Evolutionary conservation across 768 basidiomycete species (phyloP).

Genomic region (Mycena olivaceomarginata): DNA sequence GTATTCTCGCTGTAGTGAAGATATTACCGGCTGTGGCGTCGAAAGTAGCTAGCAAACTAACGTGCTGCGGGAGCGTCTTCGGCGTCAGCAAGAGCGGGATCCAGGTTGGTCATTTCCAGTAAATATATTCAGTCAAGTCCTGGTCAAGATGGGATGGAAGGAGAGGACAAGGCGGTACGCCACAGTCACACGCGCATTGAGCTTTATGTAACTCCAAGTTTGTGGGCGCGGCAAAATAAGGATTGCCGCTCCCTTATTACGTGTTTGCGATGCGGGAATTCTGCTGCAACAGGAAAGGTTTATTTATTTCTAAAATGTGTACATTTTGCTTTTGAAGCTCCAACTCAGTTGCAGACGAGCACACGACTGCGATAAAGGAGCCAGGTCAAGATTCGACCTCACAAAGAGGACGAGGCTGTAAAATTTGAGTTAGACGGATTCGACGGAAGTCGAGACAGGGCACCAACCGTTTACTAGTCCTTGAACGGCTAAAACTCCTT

Average conservation of each 20-base stretch:
- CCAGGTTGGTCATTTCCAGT: conserved; percentile 1
- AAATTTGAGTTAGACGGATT: too few species aligned
- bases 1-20: conserved; percentile 36
- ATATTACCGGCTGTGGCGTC: conserved; percentile 19
- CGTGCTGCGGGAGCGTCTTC: conserved; percentile 38
- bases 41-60: conserved; percentile 30
- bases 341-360: too few species aligned
- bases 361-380: too few species aligned
- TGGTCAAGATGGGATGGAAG: background rate
- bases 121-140: background rate
- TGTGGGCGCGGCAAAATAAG: too few species aligned
- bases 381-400: too few species aligned
- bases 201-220: too few species aligned
- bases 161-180: background rate
- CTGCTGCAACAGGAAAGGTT: too few species aligned
- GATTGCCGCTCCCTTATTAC: too few species aligned
- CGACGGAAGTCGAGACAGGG: background rate
- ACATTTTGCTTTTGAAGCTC: too few species aligned
- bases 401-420: too few species aligned
- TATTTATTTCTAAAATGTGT: too few species aligned
- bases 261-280: too few species aligned
- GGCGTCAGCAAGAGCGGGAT: background rate
- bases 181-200: background rate
- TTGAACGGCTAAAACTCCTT: conserved; percentile 1
- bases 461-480: background rate